These are phyloP conservation scores for Coemansia asiatica DNA, from an alignment of 192 early-diverging fungal species.

Conservation along the genomic window DNA sequence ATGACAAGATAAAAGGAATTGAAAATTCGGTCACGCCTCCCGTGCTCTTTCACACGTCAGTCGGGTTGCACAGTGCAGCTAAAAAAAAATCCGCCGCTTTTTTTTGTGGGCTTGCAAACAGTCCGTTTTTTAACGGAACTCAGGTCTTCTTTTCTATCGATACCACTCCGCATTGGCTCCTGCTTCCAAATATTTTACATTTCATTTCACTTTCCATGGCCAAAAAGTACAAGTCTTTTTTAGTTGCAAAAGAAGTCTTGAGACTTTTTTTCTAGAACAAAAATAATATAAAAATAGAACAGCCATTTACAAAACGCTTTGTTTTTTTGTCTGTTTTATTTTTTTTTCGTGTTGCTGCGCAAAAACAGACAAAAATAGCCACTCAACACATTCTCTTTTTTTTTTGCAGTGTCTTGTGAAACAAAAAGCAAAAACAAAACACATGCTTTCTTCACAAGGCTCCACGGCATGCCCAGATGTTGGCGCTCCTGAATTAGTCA, in stretches of 20 bases:
- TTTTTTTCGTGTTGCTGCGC: conserved; percentile 3
- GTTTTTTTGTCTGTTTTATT: background rate
- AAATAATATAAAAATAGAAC: background rate
- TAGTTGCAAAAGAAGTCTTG: background rate
- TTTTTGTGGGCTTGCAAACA: background rate
- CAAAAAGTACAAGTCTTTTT: too few relatives aligned
- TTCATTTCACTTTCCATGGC: too few relatives aligned
- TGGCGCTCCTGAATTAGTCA: too few relatives aligned
- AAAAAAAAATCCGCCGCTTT: background rate
- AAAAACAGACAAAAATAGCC: background rate
- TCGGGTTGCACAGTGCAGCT: too few relatives aligned
- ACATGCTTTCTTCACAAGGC: too few relatives aligned
- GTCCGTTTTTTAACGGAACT: background rate
- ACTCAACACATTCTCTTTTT: background rate
- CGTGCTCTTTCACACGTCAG: too few relatives aligned
- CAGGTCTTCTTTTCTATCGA: background rate
- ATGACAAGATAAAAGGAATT: too few relatives aligned
- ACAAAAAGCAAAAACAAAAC: too few relatives aligned
- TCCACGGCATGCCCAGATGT: background rate
- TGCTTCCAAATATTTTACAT: too few relatives aligned
- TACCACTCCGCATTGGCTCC: background rate
- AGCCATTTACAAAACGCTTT: too few relatives aligned
- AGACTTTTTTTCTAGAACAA: background rate
- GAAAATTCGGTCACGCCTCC: too few relatives aligned
- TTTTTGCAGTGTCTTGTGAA: background rate